Conservation (phyloP, 2,329 filamentous ascomycete genomes). For the Didymella keratinophila region DNA sequence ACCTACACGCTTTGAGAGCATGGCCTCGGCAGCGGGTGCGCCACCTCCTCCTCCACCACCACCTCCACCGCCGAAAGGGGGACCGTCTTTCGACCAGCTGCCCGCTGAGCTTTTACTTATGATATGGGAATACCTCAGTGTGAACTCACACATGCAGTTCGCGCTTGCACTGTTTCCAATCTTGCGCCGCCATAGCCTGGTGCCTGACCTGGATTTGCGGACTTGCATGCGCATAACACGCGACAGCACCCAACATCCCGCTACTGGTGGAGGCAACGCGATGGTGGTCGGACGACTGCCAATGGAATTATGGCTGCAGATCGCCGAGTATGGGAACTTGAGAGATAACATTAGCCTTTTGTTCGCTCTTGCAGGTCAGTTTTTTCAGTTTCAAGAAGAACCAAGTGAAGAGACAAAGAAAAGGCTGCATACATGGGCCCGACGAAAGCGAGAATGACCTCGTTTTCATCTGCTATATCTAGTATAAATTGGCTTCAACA, state of each 20-base stretch:
- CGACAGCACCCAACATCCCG: conserved; percentile 6
- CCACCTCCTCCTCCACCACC: conserved; percentile 24
- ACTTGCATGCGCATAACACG: conserved; percentile 38
- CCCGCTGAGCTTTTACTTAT: conserved; percentile 58
- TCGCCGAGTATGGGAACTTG: conserved; percentile 50
- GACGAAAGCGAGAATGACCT: conserved; percentile 17
- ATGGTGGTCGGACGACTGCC: conserved; percentile 39
- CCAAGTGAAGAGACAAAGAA: conserved; percentile 24
- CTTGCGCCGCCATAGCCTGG: conserved; percentile 49
- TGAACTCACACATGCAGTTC: conserved; percentile 55
- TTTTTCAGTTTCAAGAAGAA: conserved; percentile 24
- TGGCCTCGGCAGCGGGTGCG: conserved; percentile 35
- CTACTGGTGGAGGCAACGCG: background rate
- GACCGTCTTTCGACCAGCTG: conserved; percentile 48
- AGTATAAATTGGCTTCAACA: background rate
- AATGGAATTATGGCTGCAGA: conserved; percentile 52
- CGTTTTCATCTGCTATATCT: background rate
- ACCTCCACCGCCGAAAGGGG: conserved; percentile 26
- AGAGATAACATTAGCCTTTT: conserved; percentile 52
- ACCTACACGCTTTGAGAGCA: conserved; percentile 9
- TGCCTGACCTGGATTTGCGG: conserved; percentile 37
- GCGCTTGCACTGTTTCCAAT: conserved; percentile 57
- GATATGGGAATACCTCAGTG: conserved; percentile 53
- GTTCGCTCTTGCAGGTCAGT: conserved; percentile 34
- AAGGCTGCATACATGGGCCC: conserved; percentile 29